Evolutionary conservation across 2,329 filamentous ascomycete genomes (phyloP).

Genomic region (Pseudocercospora musae): DNA sequence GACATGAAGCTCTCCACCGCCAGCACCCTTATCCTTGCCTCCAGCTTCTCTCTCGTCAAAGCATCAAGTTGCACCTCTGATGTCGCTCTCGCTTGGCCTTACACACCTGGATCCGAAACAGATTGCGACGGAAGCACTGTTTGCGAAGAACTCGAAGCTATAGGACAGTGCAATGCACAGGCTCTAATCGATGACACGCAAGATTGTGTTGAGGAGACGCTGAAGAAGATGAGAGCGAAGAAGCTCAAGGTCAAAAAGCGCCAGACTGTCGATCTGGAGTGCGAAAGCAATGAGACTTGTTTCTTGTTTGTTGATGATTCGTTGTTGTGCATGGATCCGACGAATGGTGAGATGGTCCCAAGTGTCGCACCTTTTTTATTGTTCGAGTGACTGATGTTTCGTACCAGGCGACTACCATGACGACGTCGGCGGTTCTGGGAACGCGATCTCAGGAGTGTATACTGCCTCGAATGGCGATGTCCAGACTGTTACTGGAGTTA

Average conservation of each 20-base stretch:
- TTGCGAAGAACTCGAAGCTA: slow-evolving; percentile 2
- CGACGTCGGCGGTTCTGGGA: slow-evolving; percentile 10
- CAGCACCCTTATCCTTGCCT: not conserved
- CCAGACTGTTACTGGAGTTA: slow-evolving; percentile 10
- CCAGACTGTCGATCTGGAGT: not conserved
- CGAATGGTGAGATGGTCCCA: not conserved
- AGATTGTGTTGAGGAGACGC: not conserved
- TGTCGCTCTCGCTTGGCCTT: not conserved
- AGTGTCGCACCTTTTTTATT: not conserved
- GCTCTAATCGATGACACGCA: slow-evolving; percentile 5
- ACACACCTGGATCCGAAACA: not conserved
- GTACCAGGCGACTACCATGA: slow-evolving; percentile 16
- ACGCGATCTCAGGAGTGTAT: slow-evolving; percentile 13
- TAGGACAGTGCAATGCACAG: slow-evolving; percentile 13
- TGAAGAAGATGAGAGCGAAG: not conserved
- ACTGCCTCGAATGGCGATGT: slow-evolving; percentile 14
- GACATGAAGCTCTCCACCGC: not conserved
- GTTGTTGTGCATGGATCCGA: not conserved
- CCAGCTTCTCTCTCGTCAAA: not conserved
- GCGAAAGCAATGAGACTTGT: not conserved
- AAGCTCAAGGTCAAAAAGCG: not conserved
- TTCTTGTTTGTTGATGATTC: not conserved
- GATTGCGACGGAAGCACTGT: slow-evolving; percentile 4
- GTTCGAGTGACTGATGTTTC: not conserved
- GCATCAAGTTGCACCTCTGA: not conserved